Conservation (phyloP, 441 rosid genomes). For the Pelargonium citronellum region DNA sequence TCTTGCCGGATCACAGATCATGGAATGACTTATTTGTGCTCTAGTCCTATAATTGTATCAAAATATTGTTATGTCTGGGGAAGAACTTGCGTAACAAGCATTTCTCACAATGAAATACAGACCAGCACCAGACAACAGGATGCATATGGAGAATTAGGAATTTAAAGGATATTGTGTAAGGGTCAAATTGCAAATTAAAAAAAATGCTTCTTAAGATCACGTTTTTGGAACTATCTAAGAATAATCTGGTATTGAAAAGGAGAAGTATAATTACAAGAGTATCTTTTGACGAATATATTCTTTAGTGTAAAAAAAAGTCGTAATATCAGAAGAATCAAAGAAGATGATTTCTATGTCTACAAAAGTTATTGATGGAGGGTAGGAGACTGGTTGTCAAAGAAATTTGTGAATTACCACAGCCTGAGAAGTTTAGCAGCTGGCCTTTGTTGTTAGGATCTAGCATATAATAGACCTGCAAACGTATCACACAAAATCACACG, state of each 20-base stretch:
- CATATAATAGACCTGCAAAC: conserved; percentile 81
- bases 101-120: too few relatives aligned
- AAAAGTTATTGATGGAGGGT: conserved; percentile 2
- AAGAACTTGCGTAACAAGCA: too few relatives aligned
- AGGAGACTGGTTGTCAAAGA: conserved; percentile 12
- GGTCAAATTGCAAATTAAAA: neutral
- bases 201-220: neutral
- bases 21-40: neutral
- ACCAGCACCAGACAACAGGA: neutral
- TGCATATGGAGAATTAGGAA: neutral
- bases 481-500: neutral
- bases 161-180: neutral
- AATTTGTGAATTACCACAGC: conserved; percentile 61
- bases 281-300: neutral
- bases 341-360: neutral
- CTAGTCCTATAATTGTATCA: neutral
- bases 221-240: too few relatives aligned
- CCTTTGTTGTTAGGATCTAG: conserved; percentile 49
- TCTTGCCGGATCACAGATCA: neutral
- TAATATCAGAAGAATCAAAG: conserved; percentile 6
- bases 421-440: conserved; percentile 70
- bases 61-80: conserved; percentile 1
- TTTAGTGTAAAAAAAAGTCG: neutral
- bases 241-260: neutral
- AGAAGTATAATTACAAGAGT: neutral